Evolutionary conservation across 2,329 filamentous ascomycete species (phyloP).

Genomic region (Cladosporium sp.): DNA sequence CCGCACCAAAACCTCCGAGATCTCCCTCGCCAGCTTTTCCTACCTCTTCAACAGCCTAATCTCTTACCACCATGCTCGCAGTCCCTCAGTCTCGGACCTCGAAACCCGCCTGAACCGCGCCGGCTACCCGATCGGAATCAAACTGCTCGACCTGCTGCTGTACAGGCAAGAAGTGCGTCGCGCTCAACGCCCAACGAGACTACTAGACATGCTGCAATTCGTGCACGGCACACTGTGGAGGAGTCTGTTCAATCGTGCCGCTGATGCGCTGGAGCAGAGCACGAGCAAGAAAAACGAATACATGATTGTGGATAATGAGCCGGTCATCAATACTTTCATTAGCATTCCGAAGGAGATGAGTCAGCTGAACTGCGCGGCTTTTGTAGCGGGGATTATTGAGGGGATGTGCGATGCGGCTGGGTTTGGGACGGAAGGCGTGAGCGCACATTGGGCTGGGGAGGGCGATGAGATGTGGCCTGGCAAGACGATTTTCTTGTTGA

Average conservation of each 20-base stretch:
- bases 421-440: slow-evolving; percentile 77
- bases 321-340: slow-evolving; percentile 90
- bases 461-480: slow-evolving; percentile 78
- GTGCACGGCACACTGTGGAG: slow-evolving; percentile 91
- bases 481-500: slow-evolving; percentile 91
- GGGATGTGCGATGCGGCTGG: slow-evolving; percentile 91
- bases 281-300: slow-evolving; percentile 87
- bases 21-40: slow-evolving; percentile 89
- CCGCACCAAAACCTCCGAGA: slow-evolving; percentile 79
- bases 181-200: slow-evolving; percentile 70
- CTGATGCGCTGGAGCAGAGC: slow-evolving; percentile 88
- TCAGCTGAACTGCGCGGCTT: slow-evolving; percentile 93
- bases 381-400: slow-evolving; percentile 91
- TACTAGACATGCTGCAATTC: slow-evolving; percentile 89
- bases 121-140: slow-evolving; percentile 88
- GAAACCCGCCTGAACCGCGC: slow-evolving; percentile 50
- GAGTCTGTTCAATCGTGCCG: slow-evolving; percentile 84
- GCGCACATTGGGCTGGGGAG: slow-evolving; percentile 68
- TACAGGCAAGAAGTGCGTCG: slow-evolving; percentile 71
- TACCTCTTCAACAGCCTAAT: slow-evolving; percentile 98
- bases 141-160: slow-evolving; percentile 90
- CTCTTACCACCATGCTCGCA: slow-evolving; percentile 82
- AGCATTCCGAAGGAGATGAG: slow-evolving; percentile 92
- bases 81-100: slow-evolving; percentile 88
- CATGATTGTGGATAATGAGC: slow-evolving; percentile 99